phyloP scores from a whole-genome alignment of 2,329 filamentous ascomycete species.

The Epichloe sibirici region DNA sequence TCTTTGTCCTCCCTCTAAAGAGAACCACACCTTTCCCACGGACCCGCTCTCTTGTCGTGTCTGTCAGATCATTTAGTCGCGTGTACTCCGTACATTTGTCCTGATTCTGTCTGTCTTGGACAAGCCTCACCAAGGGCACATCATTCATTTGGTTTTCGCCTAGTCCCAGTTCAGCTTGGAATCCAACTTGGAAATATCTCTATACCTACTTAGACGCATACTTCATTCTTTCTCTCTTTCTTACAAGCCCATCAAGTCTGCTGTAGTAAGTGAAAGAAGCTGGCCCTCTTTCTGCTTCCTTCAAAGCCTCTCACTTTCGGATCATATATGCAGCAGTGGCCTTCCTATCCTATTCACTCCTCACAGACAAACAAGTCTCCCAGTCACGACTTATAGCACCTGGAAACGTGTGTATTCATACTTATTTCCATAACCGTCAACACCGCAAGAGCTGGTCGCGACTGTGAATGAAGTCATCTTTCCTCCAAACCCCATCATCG shows the following conservation, averaged over 20 bases:
- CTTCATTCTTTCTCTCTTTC: neutral
- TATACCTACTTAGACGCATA: neutral
- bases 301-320: neutral
- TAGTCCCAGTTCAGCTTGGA: conserved; percentile 1
- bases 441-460: neutral
- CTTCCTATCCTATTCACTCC: neutral
- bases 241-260: neutral
- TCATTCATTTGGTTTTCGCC: conserved; percentile 5
- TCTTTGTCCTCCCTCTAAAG: neutral
- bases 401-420: neutral
- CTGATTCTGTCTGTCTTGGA: conserved; percentile 2
- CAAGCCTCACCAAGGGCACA: conserved; percentile 4
- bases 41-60: conserved; percentile 5
- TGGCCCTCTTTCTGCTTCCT: conserved; percentile 2
- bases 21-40: conserved; percentile 5
- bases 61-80: conserved; percentile 3
- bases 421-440: neutral
- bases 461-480: neutral
- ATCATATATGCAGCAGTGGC: neutral
- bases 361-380: neutral
- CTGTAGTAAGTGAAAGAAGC: conserved; percentile 3
- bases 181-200: neutral
- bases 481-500: neutral
- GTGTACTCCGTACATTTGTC: conserved; percentile 1
- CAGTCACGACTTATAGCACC: neutral